Conservation (phyloP, 1,139 yeast species). For the Suhomyces guaymorum region DNA sequence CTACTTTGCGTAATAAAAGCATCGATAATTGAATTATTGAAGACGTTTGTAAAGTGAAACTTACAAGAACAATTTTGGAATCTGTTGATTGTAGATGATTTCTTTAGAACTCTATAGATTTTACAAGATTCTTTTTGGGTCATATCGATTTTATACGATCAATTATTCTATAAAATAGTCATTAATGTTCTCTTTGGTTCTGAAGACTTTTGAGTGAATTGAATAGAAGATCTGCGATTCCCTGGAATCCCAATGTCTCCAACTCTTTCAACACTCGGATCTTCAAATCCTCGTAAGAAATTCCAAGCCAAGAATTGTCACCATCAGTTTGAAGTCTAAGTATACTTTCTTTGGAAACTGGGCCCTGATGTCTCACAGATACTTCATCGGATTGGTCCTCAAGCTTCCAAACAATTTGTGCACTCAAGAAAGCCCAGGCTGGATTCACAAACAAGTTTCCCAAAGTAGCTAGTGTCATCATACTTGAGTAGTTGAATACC, state of each 20-base stretch:
- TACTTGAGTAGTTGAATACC: slow-evolving; percentile 24
- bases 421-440: slow-evolving; percentile 48
- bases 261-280: slow-evolving; percentile 37
- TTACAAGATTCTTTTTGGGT: too few species aligned
- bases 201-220: slow-evolving; percentile 47
- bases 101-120: background rate
- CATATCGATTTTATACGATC: too few species aligned
- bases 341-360: slow-evolving; percentile 39
- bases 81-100: too few species aligned
- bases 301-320: slow-evolving; percentile 31
- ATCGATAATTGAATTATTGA: too few species aligned
- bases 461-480: slow-evolving; percentile 28
- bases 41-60: too few species aligned
- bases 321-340: slow-evolving; percentile 20
- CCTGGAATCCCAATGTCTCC: slow-evolving; percentile 39
- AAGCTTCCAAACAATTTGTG: slow-evolving; percentile 45
- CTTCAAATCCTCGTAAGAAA: slow-evolving; percentile 40
- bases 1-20: too few species aligned
- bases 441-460: slow-evolving; percentile 61
- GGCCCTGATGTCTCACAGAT: slow-evolving; percentile 45
- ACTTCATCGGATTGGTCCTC: slow-evolving; percentile 43
- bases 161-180: too few species aligned
- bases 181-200: slow-evolving; percentile 19
- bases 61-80: too few species aligned
- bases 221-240: slow-evolving; percentile 47